phyloP scores from a whole-genome alignment of 371 early-diverging fungal genomes.

The Mortierella sp. region DNA sequence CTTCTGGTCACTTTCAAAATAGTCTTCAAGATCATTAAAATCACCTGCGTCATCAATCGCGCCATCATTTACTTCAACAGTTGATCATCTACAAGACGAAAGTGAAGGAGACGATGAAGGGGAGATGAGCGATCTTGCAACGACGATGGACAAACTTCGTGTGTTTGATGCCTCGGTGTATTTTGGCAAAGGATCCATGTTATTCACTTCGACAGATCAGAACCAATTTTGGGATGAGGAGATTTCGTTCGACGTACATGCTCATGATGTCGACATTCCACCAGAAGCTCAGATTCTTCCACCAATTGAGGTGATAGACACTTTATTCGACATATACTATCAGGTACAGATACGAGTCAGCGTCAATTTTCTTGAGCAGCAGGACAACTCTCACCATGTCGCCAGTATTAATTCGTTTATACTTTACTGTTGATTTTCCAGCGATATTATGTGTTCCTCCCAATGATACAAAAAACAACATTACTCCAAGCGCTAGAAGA shows the following conservation, averaged over 20 bases:
- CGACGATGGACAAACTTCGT: conserved; percentile 48
- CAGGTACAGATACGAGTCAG: conserved; percentile 14
- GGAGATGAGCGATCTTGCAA: conserved; percentile 38
- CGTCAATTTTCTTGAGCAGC: too few relatives aligned
- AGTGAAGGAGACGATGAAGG: conserved; percentile 37
- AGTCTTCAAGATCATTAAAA: conserved; percentile 23
- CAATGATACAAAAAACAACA: conserved; percentile 52
- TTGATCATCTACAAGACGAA: conserved; percentile 25
- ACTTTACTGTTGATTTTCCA: not conserved
- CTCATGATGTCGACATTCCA: conserved; percentile 30
- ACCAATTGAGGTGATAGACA: conserved; percentile 45
- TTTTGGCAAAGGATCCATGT: conserved; percentile 52
- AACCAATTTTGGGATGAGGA: conserved; percentile 55
- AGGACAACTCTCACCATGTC: not conserved
- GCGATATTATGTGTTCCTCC: conserved; percentile 38
- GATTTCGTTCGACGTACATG: conserved; percentile 52
- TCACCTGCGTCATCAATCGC: conserved; percentile 47
- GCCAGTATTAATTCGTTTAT: too few relatives aligned
- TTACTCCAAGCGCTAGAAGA: conserved; percentile 45
- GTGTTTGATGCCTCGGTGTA: conserved; percentile 50
- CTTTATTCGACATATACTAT: conserved; percentile 48
- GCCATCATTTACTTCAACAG: conserved; percentile 30
- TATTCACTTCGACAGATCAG: conserved; percentile 50
- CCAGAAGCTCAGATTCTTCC: conserved; percentile 40
- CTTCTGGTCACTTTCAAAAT: not conserved